Percentiles rank a stretch among this genome's conserved stretches.
These are phyloP conservation scores for Colletotrichum spaethianum DNA, from an alignment of 2,329 filamentous ascomycete genomes.

Conservation along the genomic window DNA sequence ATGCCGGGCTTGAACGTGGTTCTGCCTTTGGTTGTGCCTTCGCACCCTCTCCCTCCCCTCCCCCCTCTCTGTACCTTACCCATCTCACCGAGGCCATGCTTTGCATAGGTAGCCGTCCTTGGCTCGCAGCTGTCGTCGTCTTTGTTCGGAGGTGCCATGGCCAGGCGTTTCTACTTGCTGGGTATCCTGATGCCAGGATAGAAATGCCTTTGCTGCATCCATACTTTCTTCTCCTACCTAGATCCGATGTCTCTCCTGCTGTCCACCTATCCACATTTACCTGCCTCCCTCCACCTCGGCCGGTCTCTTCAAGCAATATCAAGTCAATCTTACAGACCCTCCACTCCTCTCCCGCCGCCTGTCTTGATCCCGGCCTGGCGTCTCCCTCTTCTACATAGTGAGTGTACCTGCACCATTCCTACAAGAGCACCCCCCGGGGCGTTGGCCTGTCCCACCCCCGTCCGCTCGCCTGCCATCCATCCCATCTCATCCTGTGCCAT, in stretches of 20 bases:
- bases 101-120: neutral
- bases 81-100: neutral
- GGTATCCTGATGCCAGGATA: neutral
- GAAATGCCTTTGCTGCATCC: neutral
- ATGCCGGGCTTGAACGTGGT: conserved; percentile 8
- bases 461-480: conserved; percentile 9
- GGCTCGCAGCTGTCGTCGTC: neutral
- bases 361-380: conserved; percentile 19
- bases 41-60: neutral
- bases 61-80: neutral
- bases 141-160: neutral
- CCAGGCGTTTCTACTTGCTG: neutral
- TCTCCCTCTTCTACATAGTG: conserved; percentile 14
- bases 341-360: conserved; percentile 24
- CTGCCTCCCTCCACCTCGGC: neutral
- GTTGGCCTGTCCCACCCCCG: conserved; percentile 23
- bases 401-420: neutral
- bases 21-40: neutral
- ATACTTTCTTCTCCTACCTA: conserved; percentile 1
- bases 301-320: conserved; percentile 13
- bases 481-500: conserved; percentile 16
- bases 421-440: conserved; percentile 15
- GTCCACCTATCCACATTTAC: neutral
- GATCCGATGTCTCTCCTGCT: neutral
- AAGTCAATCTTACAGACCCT: conserved; percentile 21